Conservation (phyloP, 441 rosid genomes). For the Macaranga tanarius region DNA sequence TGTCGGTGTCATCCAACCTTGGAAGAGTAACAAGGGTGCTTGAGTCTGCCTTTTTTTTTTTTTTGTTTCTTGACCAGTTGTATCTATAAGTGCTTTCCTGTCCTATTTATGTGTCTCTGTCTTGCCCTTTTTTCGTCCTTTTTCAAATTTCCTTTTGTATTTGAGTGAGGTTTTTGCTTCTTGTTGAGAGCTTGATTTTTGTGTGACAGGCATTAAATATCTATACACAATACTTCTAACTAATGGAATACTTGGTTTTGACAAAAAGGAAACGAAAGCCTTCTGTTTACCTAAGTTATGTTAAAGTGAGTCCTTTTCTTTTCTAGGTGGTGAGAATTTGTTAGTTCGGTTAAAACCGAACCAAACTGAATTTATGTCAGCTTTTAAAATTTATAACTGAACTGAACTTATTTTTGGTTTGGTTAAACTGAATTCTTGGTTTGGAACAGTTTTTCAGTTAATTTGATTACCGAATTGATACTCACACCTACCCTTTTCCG, state of each 20-base stretch:
- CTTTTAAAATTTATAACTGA: too few species aligned
- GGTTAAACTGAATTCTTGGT: too few species aligned
- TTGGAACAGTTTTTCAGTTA: too few species aligned
- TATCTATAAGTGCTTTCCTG: not conserved
- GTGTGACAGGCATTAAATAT: not conserved
- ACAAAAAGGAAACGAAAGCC: not conserved
- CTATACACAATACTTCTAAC: not conserved
- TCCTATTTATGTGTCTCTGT: not conserved
- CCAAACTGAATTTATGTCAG: too few species aligned
- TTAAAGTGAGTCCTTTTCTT: too few species aligned
- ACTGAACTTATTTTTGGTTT: too few species aligned
- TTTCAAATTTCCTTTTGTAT: not conserved
- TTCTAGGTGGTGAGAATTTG: too few species aligned
- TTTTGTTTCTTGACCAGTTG: not conserved
- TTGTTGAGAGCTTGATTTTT: slow-evolving; percentile 1
- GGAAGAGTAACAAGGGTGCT: slow-evolving; percentile 73
- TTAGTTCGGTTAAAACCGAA: too few species aligned
- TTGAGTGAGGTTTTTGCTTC: not conserved
- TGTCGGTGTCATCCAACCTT: slow-evolving; percentile 68
- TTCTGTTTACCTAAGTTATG: not conserved
- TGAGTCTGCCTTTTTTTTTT: slow-evolving; percentile 19
- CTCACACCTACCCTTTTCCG: too few species aligned
- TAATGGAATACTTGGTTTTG: not conserved
- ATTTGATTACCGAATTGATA: too few species aligned
- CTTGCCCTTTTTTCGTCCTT: not conserved